Percentiles rank a stretch among this genome's conserved stretches.
Conservation (phyloP, 805 yeast genomes). For the Candida coquimbonensis region DNA sequence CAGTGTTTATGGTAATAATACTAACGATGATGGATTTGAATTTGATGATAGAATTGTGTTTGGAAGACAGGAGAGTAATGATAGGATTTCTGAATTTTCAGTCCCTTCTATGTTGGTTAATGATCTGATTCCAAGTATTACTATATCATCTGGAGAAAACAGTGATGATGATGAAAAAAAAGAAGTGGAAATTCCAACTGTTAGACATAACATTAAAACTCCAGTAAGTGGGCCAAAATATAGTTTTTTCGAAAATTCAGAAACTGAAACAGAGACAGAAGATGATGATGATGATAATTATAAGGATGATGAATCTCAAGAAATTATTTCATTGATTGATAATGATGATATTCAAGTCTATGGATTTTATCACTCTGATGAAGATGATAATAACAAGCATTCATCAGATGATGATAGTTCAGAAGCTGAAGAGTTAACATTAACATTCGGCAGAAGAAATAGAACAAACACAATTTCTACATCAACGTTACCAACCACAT, state of each 20-base stretch:
- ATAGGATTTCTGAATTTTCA: constrained; percentile 9
- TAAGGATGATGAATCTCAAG: too few species aligned
- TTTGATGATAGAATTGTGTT: constrained; percentile 6
- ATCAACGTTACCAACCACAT: not conserved
- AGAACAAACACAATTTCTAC: constrained; percentile 20
- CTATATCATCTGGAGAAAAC: not conserved
- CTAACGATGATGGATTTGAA: constrained; percentile 5
- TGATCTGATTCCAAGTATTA: constrained; percentile 4
- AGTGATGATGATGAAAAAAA: not conserved
- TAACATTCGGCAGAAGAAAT: constrained; percentile 12
- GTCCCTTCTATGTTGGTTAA: constrained; percentile 11
- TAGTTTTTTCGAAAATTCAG: constrained; percentile 20
- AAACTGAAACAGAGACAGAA: constrained; percentile 4
- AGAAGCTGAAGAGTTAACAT: constrained; percentile 4
- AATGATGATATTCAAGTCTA: constrained; percentile 28
- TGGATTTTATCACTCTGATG: constrained; percentile 15
- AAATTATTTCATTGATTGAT: not conserved
- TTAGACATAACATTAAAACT: not conserved
- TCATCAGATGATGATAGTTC: not conserved
- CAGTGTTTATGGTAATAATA: not conserved
- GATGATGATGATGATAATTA: not conserved
- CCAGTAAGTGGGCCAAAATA: constrained; percentile 17
- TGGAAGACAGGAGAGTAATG: constrained; percentile 9
- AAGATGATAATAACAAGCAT: not conserved
- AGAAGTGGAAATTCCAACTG: not conserved